Percentiles rank a stretch among this genome's conserved stretches.
phyloP scores from a whole-genome alignment of 2,329 filamentous ascomycete genomes.

The Plenodomus lindquistii region DNA sequence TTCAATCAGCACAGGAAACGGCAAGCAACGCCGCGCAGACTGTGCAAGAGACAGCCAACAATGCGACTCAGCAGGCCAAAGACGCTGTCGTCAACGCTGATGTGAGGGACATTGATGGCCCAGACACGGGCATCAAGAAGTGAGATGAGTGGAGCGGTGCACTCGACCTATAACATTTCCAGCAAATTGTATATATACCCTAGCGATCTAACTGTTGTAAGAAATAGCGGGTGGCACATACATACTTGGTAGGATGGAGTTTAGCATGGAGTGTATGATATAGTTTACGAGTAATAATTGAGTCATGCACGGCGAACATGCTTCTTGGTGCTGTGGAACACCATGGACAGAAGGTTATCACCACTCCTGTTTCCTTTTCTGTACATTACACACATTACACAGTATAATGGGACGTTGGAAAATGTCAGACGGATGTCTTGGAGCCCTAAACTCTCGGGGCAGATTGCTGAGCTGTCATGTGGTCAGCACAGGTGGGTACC shows the following conservation, averaged over 20 bases:
- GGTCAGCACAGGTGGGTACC: neutral
- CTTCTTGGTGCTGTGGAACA: too few species aligned
- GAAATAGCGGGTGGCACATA: neutral
- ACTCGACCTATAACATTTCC: neutral
- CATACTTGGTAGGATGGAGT: neutral
- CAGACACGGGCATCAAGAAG: slow-evolving; percentile 17
- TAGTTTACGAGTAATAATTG: neutral
- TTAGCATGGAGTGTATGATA: neutral
- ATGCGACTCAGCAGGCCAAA: slow-evolving; percentile 16
- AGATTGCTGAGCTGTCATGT: neutral
- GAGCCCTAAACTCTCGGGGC: too few species aligned
- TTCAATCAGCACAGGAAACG: slow-evolving; percentile 10
- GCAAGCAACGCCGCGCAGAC: slow-evolving; percentile 12
- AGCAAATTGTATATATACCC: slow-evolving; percentile 21
- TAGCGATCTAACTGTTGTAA: neutral
- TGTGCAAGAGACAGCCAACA: slow-evolving; percentile 17
- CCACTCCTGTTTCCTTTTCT: too few species aligned
- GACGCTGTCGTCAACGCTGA: slow-evolving; percentile 20
- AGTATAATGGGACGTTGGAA: too few species aligned
- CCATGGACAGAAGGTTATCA: too few species aligned
- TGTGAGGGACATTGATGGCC: slow-evolving; percentile 21
- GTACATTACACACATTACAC: too few species aligned
- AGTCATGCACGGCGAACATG: neutral
- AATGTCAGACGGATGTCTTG: too few species aligned
- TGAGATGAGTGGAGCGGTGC: slow-evolving; percentile 3